phyloP scores from a whole-genome alignment of 1,284 basidiomycete genomes.

The Cryptococcus depauperatus region DNA sequence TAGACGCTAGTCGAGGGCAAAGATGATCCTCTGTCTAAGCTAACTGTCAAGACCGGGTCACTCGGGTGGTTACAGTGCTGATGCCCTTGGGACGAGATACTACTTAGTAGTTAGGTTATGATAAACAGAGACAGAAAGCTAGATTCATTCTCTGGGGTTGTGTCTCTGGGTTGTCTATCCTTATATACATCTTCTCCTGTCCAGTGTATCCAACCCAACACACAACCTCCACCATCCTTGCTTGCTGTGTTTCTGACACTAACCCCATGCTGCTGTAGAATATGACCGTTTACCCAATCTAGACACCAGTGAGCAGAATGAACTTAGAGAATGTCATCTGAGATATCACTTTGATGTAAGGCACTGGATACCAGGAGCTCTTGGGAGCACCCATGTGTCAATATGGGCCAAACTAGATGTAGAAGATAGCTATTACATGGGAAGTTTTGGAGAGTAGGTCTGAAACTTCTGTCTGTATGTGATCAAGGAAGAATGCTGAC shows the following conservation, averaged over 20 bases:
- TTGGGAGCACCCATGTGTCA: conserved; percentile 29
- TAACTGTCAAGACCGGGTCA: not conserved
- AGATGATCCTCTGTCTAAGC: not conserved
- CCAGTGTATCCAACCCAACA: too few species aligned
- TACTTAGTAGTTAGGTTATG: too few species aligned
- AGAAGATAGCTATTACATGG: conserved; percentile 57
- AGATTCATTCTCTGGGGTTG: too few species aligned
- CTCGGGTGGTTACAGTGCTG: too few species aligned
- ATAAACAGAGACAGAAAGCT: too few species aligned
- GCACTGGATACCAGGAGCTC: conserved; percentile 35
- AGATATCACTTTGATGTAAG: conserved; percentile 40
- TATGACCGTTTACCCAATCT: conserved; percentile 31
- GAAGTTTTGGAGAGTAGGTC: conserved; percentile 57
- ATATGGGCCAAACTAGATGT: conserved; percentile 40
- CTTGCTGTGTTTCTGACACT: too few species aligned
- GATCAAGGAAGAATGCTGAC: not conserved
- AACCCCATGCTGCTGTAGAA: conserved; percentile 20
- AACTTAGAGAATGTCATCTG: conserved; percentile 29
- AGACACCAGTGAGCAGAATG: conserved; percentile 13
- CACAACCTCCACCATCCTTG: too few species aligned
- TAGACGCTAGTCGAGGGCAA: conserved; percentile 46
- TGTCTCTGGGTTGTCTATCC: too few species aligned
- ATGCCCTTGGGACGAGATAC: too few species aligned
- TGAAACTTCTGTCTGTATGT: too few species aligned
- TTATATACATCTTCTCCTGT: too few species aligned